Percentiles rank a stretch among this genome's conserved stretches.
Conservation (phyloP, 106 monocot species). For the Acorus calamus region DNA sequence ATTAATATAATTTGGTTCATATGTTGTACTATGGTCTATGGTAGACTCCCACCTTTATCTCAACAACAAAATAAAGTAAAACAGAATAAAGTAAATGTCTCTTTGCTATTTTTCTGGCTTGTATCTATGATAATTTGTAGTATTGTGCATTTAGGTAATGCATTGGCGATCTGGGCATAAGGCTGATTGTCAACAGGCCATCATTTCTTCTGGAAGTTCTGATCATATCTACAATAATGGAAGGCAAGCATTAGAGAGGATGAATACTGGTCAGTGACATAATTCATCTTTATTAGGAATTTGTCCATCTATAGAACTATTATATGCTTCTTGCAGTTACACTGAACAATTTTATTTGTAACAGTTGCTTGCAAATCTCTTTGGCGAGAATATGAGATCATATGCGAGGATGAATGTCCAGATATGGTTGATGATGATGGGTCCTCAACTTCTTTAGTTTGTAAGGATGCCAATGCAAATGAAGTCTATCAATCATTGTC, state of each 20-base stretch:
- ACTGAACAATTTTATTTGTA: constrained; percentile 7
- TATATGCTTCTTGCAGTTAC: constrained; percentile 4
- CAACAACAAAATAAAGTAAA: too few species aligned
- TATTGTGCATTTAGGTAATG: constrained; percentile 21
- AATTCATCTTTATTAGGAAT: neutral
- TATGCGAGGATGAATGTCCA: constrained; percentile 52
- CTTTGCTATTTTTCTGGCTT: too few species aligned
- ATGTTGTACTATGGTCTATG: too few species aligned
- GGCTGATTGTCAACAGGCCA: constrained; percentile 42
- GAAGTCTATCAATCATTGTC: constrained; percentile 35
- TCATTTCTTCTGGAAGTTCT: constrained; percentile 29
- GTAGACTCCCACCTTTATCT: too few species aligned
- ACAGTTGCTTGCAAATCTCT: constrained; percentile 44
- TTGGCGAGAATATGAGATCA: constrained; percentile 84
- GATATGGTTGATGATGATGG: constrained; percentile 34
- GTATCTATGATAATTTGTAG: too few species aligned
- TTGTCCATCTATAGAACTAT: neutral
- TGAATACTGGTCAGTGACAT: constrained; percentile 16
- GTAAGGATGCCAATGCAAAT: constrained; percentile 29
- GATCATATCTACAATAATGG: constrained; percentile 2
- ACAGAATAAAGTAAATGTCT: too few species aligned
- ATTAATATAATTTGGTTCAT: too few species aligned
- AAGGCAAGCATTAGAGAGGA: constrained; percentile 6
- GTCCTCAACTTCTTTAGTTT: constrained; percentile 25
- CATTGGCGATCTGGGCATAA: constrained; percentile 82